Percentiles rank a stretch among this genome's conserved stretches.
Conservation (phyloP, 2,329 filamentous ascomycete genomes). For the Fusarium miscanthi region DNA sequence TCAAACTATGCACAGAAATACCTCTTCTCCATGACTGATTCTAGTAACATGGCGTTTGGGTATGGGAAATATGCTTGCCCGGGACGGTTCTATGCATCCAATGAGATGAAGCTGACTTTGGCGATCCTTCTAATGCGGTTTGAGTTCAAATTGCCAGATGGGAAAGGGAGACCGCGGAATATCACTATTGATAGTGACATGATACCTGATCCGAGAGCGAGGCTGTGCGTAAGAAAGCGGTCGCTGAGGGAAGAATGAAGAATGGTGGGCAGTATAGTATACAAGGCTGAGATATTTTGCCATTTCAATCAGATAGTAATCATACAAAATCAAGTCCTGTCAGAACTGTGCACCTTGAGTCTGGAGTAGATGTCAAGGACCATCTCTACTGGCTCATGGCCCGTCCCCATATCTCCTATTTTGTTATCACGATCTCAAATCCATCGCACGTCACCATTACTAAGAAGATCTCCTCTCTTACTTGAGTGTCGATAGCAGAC, state of each 20-base stretch:
- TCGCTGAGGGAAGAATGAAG: background rate
- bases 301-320: too few relatives aligned
- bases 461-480: too few relatives aligned
- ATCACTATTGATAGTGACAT: background rate
- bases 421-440: too few relatives aligned
- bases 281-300: too few relatives aligned
- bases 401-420: accelerated
- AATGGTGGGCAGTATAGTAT: too few relatives aligned
- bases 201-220: background rate
- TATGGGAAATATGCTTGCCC: background rate
- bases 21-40: background rate
- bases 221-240: background rate
- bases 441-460: background rate
- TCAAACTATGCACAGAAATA: background rate
- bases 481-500: background rate
- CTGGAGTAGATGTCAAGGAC: too few relatives aligned
- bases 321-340: too few relatives aligned
- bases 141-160: background rate
- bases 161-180: background rate
- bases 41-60: background rate
- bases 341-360: too few relatives aligned
- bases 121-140: background rate
- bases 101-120: background rate
- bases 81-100: background rate
- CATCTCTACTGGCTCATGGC: background rate